Evolutionary conservation across 2,329 filamentous ascomycete species (phyloP), one percentile per base, ranked within the genome.

Genomic region (Pseudopithomyces maydicus): DNA sequence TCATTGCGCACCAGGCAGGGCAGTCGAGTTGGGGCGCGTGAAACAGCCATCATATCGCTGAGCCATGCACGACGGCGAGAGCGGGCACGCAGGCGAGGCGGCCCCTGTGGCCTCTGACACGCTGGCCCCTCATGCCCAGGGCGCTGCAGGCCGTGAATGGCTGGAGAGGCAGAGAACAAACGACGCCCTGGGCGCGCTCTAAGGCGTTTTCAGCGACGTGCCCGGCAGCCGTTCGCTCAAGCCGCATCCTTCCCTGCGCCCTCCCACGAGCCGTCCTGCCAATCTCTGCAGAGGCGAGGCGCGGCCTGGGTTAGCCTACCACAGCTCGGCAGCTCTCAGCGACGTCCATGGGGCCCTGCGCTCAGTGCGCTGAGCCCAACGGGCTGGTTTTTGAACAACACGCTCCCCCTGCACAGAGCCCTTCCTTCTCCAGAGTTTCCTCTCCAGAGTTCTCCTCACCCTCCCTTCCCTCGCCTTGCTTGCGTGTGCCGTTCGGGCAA

Each of bases 381-480:
- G 56, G 54, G 56, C 56, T 66, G 60, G 63, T 55, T 68, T 68
- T 68, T 68, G 60, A 60, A 60, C 60, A 47, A 22, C 41, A 55
- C 47, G 39, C 10, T 52, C 23, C 58, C 64, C 63, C 66, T 65
- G 53, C 49, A 48, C 39, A 15, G 52, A 50, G 62, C 59, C 66
- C 62, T 29, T 57, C 67, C 63, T 59, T 64, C 59, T 64, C 66
- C 58, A 65, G 57, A 61, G 58, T 62, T 58, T 15, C n/a, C n/a
- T 29, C 8, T 8, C 54, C 36, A 45, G n/a, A n/a, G n/a, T n/a
- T 19, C 52, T 42, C 52, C 43, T 57, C 55, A 49, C 56, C 54
- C 59, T 67, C 67, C 67, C 64, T 68, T 66, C 63, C 56, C 62
- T 66, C 63, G 57, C 57, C 56, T 63, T 15, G 58, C 57, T 56